Evolutionary conservation across 75 land plant genomes (phyloP).

Genomic region (Pseudotsuga menziesii): DNA sequence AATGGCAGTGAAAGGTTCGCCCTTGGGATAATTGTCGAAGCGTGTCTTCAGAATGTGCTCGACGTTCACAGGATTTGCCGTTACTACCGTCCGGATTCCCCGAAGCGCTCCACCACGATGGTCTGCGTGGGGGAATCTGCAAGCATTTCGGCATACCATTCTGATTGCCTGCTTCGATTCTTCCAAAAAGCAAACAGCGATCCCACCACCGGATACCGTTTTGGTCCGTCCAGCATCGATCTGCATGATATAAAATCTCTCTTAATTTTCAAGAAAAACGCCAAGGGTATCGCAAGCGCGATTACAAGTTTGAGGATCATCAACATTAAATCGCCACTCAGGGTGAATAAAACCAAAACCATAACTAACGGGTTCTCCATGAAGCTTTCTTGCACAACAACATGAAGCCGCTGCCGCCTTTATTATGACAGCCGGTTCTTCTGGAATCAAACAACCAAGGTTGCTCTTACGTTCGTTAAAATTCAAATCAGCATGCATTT

Average conservation of each 20-base stretch:
- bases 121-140: slow-evolving; percentile 20
- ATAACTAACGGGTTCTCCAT: too few species aligned
- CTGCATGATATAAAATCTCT: too few species aligned
- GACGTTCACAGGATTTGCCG: slow-evolving; percentile 44
- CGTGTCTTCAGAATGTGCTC: slow-evolving; percentile 49
- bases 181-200: too few species aligned
- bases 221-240: not conserved
- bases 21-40: slow-evolving; percentile 58
- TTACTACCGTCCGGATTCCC: slow-evolving; percentile 17
- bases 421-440: not conserved
- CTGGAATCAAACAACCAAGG: not conserved
- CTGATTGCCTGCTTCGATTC: slow-evolving; percentile 12
- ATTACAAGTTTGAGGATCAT: not conserved
- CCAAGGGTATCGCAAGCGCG: not conserved
- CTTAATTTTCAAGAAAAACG: too few species aligned
- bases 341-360: not conserved
- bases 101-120: slow-evolving; percentile 24
- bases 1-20: slow-evolving; percentile 27
- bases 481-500: not conserved
- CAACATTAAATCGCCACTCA: not conserved
- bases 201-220: not conserved
- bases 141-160: slow-evolving; percentile 45
- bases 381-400: not conserved
- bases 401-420: not conserved
- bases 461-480: not conserved